Conservation (phyloP, 345 rosid genomes). For the Brassica cretica region DNA sequence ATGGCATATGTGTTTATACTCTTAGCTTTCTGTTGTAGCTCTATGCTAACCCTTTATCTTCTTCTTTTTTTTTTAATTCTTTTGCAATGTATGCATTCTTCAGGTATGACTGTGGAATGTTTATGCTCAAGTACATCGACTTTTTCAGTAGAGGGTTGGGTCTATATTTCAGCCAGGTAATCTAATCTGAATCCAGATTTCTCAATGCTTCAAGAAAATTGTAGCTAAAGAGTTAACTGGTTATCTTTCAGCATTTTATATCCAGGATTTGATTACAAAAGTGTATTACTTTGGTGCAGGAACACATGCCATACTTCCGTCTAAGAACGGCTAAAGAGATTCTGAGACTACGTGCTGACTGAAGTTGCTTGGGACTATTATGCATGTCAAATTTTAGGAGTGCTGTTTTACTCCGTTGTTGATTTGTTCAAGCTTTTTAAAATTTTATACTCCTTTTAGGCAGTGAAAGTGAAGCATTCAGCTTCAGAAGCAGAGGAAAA, state of each 20-base stretch:
- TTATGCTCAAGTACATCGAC: slow-evolving; percentile 95
- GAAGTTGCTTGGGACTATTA: slow-evolving; percentile 28
- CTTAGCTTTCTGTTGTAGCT: not conserved
- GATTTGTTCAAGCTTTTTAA: slow-evolving; percentile 9
- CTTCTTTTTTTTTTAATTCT: not conserved
- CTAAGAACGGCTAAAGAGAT: slow-evolving; percentile 88
- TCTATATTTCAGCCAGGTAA: slow-evolving; percentile 90
- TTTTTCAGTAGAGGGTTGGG: slow-evolving; percentile 84
- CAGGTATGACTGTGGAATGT: slow-evolving; percentile 97
- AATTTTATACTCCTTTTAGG: slow-evolving; percentile 9
- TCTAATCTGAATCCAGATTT: slow-evolving; percentile 18
- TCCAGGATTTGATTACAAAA: not conserved
- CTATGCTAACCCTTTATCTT: not conserved
- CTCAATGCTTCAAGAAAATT: slow-evolving; percentile 8
- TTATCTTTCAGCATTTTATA: not conserved
- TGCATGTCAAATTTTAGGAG: slow-evolving; percentile 3
- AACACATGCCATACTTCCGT: slow-evolving; percentile 91
- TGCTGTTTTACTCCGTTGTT: slow-evolving; percentile 19
- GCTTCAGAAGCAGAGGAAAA: slow-evolving; percentile 25
- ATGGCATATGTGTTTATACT: not conserved
- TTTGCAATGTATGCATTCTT: slow-evolving; percentile 6
- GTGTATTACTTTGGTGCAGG: slow-evolving; percentile 45
- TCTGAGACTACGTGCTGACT: slow-evolving; percentile 81
- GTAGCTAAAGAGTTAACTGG: not conserved
- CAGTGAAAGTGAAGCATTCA: slow-evolving; percentile 12